Conservation (phyloP, 1,139 yeast genomes). For the Yamadazyma pseudoaaseri region DNA sequence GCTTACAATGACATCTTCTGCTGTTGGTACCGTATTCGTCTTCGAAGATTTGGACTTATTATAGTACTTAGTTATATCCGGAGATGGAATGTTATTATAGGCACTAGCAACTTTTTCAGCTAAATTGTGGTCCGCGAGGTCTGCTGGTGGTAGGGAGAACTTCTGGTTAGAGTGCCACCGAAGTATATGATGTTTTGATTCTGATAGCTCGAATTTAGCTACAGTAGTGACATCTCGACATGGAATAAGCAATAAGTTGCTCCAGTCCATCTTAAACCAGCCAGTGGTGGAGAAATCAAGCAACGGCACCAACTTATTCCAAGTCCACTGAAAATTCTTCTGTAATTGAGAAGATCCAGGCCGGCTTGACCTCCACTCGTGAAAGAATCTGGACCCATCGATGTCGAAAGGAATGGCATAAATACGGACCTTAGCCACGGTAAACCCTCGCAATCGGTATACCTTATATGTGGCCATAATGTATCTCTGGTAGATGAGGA, state of each 20-base stretch:
- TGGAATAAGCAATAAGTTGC: constrained; percentile 10
- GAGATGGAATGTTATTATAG: constrained; percentile 42
- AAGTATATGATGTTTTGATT: constrained; percentile 26
- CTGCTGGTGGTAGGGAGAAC: constrained; percentile 7
- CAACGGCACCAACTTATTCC: constrained; percentile 25
- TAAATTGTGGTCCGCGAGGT: constrained; percentile 10
- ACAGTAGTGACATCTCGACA: constrained; percentile 4
- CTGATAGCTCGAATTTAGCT: background rate
- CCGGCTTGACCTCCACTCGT: constrained; percentile 27
- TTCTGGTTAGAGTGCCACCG: constrained; percentile 25
- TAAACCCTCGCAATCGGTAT: constrained; percentile 8
- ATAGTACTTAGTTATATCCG: constrained; percentile 24
- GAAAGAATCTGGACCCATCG: constrained; percentile 30
- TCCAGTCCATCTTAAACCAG: constrained; percentile 11
- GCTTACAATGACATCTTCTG: constrained; percentile 18
- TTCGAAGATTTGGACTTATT: constrained; percentile 6
- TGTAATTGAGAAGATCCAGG: constrained; percentile 21
- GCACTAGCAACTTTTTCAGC: constrained; percentile 26
- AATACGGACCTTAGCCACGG: constrained; percentile 39
- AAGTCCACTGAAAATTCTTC: constrained; percentile 24
- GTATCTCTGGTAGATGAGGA: constrained; percentile 37
- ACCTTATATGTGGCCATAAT: constrained; percentile 46
- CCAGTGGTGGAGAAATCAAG: constrained; percentile 32
- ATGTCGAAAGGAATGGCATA: constrained; percentile 51
- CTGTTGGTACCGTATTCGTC: constrained; percentile 14